Evolutionary conservation across 208 protist species (phyloP), one percentile per base, ranked within the genome.

Genomic region (Novymonas esmeraldas): DNA sequence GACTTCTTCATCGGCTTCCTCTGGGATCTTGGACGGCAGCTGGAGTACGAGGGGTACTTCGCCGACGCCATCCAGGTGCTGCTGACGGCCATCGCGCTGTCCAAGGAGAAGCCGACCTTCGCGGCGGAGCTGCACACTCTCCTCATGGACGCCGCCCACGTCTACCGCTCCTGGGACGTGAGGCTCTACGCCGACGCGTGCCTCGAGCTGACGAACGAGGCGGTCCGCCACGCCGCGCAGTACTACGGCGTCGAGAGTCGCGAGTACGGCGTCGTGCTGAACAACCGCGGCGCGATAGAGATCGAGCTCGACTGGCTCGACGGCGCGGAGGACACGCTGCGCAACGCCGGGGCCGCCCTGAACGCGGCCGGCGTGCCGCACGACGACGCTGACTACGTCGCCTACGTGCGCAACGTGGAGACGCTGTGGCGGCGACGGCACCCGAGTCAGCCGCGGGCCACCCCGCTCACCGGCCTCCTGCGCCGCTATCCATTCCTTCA

Each of bases 1-100:
- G 88, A 91, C 57, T 85, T 87, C 71, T 90, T 90, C 57, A 81
- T 90, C 71, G 52, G 80, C 44, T 89, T 81, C 57, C 64, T 91
- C 4, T 92, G 83, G 83, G 85, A 83, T 29, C 63, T 92, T 14
- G 81, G 81, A 31, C 64, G 77, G 29, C 78, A 90, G 61, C 75
- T 92, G 41, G 81, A 87, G 58, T 73, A 82, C 31, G 85, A 94
- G 62, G 76, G 81, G 13, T 58, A 78, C 44, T 92, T 87, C 48
- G 78, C 82, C 22, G 72, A 74, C 26, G 80, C 85, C 3, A 71
- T 87, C 22, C 62, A 73, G 20, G 79, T 89, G 24, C 60, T 92
- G 28, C 71, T 82, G n/a, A 82, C 75, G 13, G 89, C 85, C 26
- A 81, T 94, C 56, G 73, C 70, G 22, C 73, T 94, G 20, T 83